Percentiles rank a stretch among this genome's conserved stretches.
These are phyloP conservation scores for Fusarium napiforme DNA, from an alignment of 2,329 filamentous ascomycete genomes.

Conservation along the genomic window DNA sequence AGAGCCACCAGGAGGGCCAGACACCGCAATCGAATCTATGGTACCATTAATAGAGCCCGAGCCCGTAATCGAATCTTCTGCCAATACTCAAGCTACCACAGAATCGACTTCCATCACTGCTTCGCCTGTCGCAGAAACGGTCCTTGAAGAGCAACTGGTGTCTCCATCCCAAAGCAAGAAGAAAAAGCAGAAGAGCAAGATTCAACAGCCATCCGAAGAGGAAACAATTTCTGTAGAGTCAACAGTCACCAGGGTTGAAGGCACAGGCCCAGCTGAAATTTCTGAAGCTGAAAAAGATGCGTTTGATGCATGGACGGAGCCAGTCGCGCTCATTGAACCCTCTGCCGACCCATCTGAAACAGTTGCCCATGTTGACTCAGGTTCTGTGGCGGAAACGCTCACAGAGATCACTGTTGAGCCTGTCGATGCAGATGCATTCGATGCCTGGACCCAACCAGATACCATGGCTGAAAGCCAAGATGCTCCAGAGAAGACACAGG, in stretches of 20 bases:
- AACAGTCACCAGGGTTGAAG: conserved; percentile 2
- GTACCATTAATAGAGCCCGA: conserved; percentile 3
- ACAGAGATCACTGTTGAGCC: neutral
- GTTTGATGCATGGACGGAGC: conserved; percentile 36
- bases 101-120: conserved; percentile 28
- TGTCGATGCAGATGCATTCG: conserved; percentile 28
- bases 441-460: conserved; percentile 31
- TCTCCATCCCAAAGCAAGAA: conserved; percentile 39
- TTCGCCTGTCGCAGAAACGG: neutral
- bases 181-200: conserved; percentile 43
- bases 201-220: conserved; percentile 17
- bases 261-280: neutral
- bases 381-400: neutral
- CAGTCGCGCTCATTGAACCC: neutral
- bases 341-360: neutral
- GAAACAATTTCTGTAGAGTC: neutral
- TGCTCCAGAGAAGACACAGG: conserved; percentile 2
- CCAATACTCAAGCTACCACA: neutral
- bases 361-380: neutral
- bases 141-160: neutral
- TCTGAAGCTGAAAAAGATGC: conserved; percentile 18
- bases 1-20: neutral
- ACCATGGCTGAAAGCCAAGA: neutral
- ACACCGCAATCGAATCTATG: conserved; percentile 3
- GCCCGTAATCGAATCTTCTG: neutral